Conservation (phyloP, 352 stramenopile genomes). For the Globisporangium alternatum region DNA sequence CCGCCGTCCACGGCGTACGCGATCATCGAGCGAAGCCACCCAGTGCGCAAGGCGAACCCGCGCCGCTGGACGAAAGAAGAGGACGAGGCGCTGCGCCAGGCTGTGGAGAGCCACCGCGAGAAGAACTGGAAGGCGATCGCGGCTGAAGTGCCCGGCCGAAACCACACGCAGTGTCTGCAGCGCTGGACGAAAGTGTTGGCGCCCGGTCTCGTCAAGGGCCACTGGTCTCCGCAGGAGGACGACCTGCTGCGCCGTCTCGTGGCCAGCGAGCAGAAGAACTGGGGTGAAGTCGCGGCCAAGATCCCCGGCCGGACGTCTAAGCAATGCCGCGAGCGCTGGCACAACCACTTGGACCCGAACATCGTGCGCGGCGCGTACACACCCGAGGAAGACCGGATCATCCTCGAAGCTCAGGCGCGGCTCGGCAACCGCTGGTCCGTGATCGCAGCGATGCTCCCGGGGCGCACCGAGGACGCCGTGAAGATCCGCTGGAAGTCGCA, state of each 20-base stretch:
- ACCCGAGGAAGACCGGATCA: conserved; percentile 86
- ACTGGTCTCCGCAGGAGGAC: conserved; percentile 90
- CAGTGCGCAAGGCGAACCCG: conserved; percentile 64
- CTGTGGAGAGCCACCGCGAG: conserved; percentile 84
- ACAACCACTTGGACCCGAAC: conserved; percentile 87
- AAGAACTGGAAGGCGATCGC: conserved; percentile 93
- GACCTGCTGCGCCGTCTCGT: conserved; percentile 72
- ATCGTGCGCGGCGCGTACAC: conserved; percentile 89
- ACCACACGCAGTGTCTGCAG: conserved; percentile 91
- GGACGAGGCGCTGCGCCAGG: conserved; percentile 79
- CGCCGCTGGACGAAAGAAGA: conserved; percentile 87
- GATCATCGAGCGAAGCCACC: conserved; percentile 29
- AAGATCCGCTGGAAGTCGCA: conserved; percentile 93
- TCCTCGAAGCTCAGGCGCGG: conserved; percentile 78
- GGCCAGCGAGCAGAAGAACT: conserved; percentile 87
- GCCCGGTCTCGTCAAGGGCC: conserved; percentile 86
- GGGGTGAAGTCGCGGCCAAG: conserved; percentile 82
- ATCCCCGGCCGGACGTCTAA: conserved; percentile 87
- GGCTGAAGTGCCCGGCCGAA: conserved; percentile 79
- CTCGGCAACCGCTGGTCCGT: conserved; percentile 90
- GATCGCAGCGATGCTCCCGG: conserved; percentile 85
- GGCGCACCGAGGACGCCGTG: conserved; percentile 87
- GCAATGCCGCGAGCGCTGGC: conserved; percentile 89
- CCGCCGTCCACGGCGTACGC: conserved; percentile 16
- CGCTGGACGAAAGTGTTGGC: conserved; percentile 90